Evolutionary conservation across 192 early-diverging fungal species (phyloP).

Genomic region (Backusella macrospora): DNA sequence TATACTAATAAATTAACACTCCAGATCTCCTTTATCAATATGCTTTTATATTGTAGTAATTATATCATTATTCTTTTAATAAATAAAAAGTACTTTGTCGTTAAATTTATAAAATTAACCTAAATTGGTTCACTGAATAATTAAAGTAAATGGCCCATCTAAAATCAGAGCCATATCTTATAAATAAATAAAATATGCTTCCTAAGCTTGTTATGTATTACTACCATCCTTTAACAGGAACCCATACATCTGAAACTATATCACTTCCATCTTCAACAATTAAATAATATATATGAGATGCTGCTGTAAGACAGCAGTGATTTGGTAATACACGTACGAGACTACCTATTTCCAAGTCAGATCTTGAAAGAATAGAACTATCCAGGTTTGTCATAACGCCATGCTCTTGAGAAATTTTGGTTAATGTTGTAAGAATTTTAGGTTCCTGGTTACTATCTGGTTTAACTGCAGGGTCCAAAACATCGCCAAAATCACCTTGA

Average conservation of each 20-base stretch:
- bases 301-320: constrained; percentile 40
- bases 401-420: constrained; percentile 40
- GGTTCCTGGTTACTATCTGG: constrained; percentile 2
- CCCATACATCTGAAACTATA: constrained; percentile 38
- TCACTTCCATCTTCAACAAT: constrained; percentile 35
- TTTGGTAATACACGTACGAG: constrained; percentile 34
- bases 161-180: not conserved
- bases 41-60: too few relatives aligned
- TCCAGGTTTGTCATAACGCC: constrained; percentile 33
- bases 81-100: too few relatives aligned
- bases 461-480: constrained; percentile 13
- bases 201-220: not conserved
- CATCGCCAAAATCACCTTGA: constrained; percentile 38
- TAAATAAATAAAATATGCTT: not conserved
- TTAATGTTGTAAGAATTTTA: not conserved
- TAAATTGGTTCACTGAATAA: too few relatives aligned
- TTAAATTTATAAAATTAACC: too few relatives aligned
- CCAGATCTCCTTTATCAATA: too few relatives aligned
- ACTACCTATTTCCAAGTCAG: constrained; percentile 23
- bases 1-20: too few relatives aligned
- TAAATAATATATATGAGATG: constrained; percentile 33
- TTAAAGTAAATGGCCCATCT: too few relatives aligned
- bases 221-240: constrained; percentile 43
- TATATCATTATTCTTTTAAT: too few relatives aligned
- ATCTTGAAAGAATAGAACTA: constrained; percentile 14